Conservation (phyloP, 768 basidiomycete genomes). For the Boletus rubropictus region DNA sequence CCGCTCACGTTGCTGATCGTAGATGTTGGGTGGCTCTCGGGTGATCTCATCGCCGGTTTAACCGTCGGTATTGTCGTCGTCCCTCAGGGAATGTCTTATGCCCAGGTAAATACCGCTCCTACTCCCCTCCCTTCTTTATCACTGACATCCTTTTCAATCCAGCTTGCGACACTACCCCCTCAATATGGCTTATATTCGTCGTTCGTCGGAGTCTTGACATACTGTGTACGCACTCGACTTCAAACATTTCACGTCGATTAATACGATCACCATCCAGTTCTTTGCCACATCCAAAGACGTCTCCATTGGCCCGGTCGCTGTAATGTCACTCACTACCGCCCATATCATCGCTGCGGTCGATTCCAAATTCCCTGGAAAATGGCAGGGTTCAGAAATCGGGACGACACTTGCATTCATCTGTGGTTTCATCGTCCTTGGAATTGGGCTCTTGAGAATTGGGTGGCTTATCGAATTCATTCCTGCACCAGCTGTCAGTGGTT, state of each 20-base stretch:
- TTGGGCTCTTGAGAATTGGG: slow-evolving; percentile 85
- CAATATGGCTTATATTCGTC: slow-evolving; percentile 94
- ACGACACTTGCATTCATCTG: slow-evolving; percentile 78
- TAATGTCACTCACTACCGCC: slow-evolving; percentile 88
- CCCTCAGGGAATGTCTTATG: slow-evolving; percentile 91
- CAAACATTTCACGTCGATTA: background rate
- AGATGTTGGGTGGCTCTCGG: slow-evolving; percentile 77
- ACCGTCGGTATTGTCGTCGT: slow-evolving; percentile 96
- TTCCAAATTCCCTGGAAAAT: slow-evolving; percentile 47
- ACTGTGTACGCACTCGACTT: slow-evolving; percentile 55
- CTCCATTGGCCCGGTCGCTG: slow-evolving; percentile 98
- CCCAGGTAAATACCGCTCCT: slow-evolving; percentile 41
- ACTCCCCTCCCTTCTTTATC: background rate
- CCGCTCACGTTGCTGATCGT: background rate
- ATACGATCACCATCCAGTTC: slow-evolving; percentile 43
- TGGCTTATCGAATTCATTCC: slow-evolving; percentile 97
- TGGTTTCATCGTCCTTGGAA: slow-evolving; percentile 86
- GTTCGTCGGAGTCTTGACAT: slow-evolving; percentile 80
- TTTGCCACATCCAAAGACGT: slow-evolving; percentile 98
- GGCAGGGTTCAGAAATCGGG: slow-evolving; percentile 70
- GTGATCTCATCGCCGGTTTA: slow-evolving; percentile 84
- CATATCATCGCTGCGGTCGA: slow-evolving; percentile 72
- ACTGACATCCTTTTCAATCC: background rate
- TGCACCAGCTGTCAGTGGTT: slow-evolving; percentile 75
- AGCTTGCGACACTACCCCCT: slow-evolving; percentile 80